A percentile compares a stretch with the other conserved stretches of the same genome.
Conservation (phyloP, 306 rosid genomes). For the Parietaria judaica region DNA sequence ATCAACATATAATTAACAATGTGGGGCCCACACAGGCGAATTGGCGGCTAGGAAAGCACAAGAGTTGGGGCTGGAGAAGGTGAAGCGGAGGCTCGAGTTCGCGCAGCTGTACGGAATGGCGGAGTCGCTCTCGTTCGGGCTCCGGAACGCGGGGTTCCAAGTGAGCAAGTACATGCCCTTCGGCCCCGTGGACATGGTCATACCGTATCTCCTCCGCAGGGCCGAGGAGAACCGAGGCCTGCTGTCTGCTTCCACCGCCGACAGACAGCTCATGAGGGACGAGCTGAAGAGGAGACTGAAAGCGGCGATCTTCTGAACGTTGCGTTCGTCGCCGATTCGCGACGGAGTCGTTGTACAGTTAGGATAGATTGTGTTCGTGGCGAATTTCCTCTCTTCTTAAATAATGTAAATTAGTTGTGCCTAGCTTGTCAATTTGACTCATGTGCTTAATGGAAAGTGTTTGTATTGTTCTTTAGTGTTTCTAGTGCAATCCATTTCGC, state of each 20-base stretch:
- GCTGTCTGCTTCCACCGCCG: slow-evolving; percentile 59
- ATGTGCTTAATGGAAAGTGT: too few species aligned
- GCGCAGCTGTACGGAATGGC: slow-evolving; percentile 93
- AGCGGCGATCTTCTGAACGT: too few species aligned
- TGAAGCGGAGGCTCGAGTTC: slow-evolving; percentile 67
- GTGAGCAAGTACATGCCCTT: slow-evolving; percentile 96
- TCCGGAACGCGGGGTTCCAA: slow-evolving; percentile 85
- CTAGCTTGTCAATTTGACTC: too few species aligned
- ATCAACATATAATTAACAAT: too few species aligned
- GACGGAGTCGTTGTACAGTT: too few species aligned
- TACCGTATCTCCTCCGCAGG: slow-evolving; percentile 82
- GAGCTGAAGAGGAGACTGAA: slow-evolving; percentile 56
- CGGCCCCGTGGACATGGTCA: slow-evolving; percentile 65
- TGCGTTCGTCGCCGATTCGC: too few species aligned
- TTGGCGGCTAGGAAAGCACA: slow-evolving; percentile 64
- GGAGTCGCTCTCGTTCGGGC: slow-evolving; percentile 71
- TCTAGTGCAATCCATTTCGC: too few species aligned
- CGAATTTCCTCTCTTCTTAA: too few species aligned
- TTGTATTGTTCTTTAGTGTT: too few species aligned
- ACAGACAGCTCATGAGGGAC: slow-evolving; percentile 58
- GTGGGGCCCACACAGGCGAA: slow-evolving; percentile 34
- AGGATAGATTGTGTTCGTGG: too few species aligned
- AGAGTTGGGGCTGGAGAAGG: slow-evolving; percentile 66
- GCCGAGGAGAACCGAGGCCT: slow-evolving; percentile 92
- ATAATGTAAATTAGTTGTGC: too few species aligned